Evolutionary conservation across 345 rosid genomes (phyloP).

Genomic region (Rubroshorea leprosula): DNA sequence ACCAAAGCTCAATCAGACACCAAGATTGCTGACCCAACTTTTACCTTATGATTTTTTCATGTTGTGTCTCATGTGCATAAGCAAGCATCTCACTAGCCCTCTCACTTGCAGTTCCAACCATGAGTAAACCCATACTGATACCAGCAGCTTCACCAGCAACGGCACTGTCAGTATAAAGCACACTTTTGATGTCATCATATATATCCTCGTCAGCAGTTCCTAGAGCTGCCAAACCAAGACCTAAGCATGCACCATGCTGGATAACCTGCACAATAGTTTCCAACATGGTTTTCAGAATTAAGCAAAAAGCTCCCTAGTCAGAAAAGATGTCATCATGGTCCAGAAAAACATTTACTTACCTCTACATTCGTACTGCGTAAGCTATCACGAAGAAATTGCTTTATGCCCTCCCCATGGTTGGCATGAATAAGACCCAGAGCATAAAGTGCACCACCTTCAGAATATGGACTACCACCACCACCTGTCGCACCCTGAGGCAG

Average conservation of each 20-base stretch:
- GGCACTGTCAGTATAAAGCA: conserved; percentile 85
- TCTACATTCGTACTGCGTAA: conserved; percentile 82
- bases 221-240: conserved; percentile 96
- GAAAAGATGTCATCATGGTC: conserved; percentile 2
- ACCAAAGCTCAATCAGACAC: background rate
- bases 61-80: conserved; percentile 98
- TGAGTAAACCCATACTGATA: conserved; percentile 91
- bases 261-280: conserved; percentile 59
- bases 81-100: conserved; percentile 98
- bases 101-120: conserved; percentile 99
- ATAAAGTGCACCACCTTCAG: conserved; percentile 98
- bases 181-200: conserved; percentile 84
- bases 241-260: conserved; percentile 99
- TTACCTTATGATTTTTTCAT: conserved; percentile 96
- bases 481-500: conserved; percentile 88
- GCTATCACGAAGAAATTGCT: conserved; percentile 93
- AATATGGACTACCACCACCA: conserved; percentile 96
- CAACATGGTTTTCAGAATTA: background rate
- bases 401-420: conserved; percentile 98
- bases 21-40: background rate
- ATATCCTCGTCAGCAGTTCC: conserved; percentile 99
- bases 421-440: conserved; percentile 98
- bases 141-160: conserved; percentile 99
- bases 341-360: conserved; percentile 45
- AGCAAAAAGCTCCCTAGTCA: background rate